Evolutionary conservation across 1,139 yeast species (phyloP).

Genomic region (Insectozyma bohioensis): DNA sequence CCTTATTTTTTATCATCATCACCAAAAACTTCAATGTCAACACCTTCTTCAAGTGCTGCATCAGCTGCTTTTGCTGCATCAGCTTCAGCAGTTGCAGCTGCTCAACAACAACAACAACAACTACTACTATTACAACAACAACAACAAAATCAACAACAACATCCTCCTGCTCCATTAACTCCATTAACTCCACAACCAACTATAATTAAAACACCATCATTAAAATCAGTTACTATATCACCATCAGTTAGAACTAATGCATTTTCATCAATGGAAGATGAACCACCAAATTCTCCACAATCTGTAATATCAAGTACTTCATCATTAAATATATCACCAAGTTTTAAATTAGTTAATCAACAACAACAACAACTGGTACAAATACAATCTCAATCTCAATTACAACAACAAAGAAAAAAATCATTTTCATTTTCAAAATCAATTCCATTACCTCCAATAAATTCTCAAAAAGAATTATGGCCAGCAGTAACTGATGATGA

Average conservation of each 20-base stretch:
- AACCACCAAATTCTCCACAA: slow-evolving; percentile 20
- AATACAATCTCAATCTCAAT: slow-evolving; percentile 1
- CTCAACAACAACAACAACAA: neutral
- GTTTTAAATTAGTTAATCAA: slow-evolving; percentile 4
- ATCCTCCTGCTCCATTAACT: slow-evolving; percentile 17
- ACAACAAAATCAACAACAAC: slow-evolving; percentile 3
- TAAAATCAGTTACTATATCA: slow-evolving; percentile 41
- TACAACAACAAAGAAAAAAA: slow-evolving; percentile 6
- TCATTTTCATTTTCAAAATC: slow-evolving; percentile 15
- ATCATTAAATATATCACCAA: slow-evolving; percentile 12
- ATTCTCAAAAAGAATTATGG: slow-evolving; percentile 15
- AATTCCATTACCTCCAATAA: slow-evolving; percentile 10
- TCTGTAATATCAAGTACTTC: slow-evolving; percentile 18
- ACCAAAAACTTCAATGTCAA: neutral
- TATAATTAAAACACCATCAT: slow-evolving; percentile 29
- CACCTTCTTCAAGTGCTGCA: slow-evolving; percentile 6
- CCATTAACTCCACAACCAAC: slow-evolving; percentile 19
- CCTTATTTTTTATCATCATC: too few species aligned
- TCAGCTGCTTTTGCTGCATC: too few species aligned
- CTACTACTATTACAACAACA: slow-evolving; percentile 1
- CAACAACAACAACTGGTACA: too few species aligned
- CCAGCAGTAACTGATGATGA: slow-evolving; percentile 9
- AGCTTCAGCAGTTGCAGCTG: too few species aligned
- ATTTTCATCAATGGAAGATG: slow-evolving; percentile 8
- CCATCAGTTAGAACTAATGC: slow-evolving; percentile 27